phyloP scores from a whole-genome alignment of 345 rosid genomes.

The Salix suchowensis region DNA sequence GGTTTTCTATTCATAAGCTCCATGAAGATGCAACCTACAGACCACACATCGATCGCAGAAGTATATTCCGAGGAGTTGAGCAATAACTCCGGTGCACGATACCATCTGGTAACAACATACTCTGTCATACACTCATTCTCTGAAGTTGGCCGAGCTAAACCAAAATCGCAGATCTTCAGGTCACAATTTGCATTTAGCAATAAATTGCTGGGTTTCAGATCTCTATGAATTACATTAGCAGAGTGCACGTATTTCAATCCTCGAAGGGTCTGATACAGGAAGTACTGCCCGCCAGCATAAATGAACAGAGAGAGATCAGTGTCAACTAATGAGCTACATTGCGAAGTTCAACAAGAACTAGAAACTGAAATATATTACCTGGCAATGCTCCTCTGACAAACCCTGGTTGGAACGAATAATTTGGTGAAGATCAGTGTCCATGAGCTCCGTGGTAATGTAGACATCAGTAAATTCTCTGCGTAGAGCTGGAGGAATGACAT shows the following conservation, averaged over 20 bases:
- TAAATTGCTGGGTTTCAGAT: conserved; percentile 90
- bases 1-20: conserved; percentile 95
- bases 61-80: conserved; percentile 87
- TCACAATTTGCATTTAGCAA: conserved; percentile 84
- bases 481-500: conserved; percentile 89
- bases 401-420: conserved; percentile 83
- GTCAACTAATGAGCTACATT: conserved; percentile 3
- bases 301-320: background rate
- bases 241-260: conserved; percentile 96
- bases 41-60: conserved; percentile 96
- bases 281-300: conserved; percentile 55
- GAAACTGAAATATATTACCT: conserved; percentile 42
- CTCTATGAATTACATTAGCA: conserved; percentile 91
- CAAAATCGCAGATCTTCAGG: conserved; percentile 89
- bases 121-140: conserved; percentile 98
- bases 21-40: conserved; percentile 96
- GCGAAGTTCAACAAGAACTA: background rate
- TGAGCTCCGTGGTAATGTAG: conserved; percentile 72
- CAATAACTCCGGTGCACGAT: conserved; percentile 90
- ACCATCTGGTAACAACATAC: conserved; percentile 98
- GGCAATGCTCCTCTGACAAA: conserved; percentile 92
- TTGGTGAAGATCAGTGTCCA: conserved; percentile 98
- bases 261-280: conserved; percentile 88
- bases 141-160: conserved; percentile 82
- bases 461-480: conserved; percentile 83